phyloP scores from a whole-genome alignment of 495 filamentous ascomycete species.

The Hypomontagnella submonticulosa region DNA sequence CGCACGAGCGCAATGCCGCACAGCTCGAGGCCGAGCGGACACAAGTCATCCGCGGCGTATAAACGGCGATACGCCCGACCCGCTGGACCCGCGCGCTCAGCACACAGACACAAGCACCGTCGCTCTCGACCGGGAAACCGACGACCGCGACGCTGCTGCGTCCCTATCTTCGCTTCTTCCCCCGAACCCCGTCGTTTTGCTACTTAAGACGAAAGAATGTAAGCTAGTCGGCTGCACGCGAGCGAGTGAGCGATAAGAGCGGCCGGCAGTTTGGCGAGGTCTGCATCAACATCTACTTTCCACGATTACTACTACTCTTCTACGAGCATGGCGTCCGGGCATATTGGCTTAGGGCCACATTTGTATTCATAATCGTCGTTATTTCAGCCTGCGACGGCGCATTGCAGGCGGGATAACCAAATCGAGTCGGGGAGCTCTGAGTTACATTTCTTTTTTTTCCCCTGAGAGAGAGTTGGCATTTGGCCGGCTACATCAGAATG shows the following conservation, averaged over 20 bases:
- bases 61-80: conserved; percentile 34
- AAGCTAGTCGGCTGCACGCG: not conserved
- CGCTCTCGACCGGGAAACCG: conserved; percentile 7
- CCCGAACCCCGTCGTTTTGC: conserved; percentile 5
- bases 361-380: conserved; percentile 13
- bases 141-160: conserved; percentile 10
- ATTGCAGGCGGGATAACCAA: conserved; percentile 26
- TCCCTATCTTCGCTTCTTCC: conserved; percentile 8
- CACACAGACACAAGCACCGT: not conserved
- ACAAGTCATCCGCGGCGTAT: conserved; percentile 63
- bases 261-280: conserved; percentile 13
- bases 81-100: conserved; percentile 2
- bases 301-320: conserved; percentile 24
- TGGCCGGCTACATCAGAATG: not conserved
- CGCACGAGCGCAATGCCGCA: conserved; percentile 88
- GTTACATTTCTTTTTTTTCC: conserved; percentile 15
- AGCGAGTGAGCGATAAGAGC: not conserved
- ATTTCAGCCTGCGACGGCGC: conserved; percentile 30
- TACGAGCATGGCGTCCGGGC: conserved; percentile 43
- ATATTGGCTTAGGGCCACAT: conserved; percentile 35
- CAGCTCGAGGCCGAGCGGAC: conserved; percentile 93
- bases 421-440: conserved; percentile 8
- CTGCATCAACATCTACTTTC: conserved; percentile 10
- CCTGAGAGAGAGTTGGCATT: not conserved
- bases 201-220: not conserved